Evolutionary conservation across 768 basidiomycete genomes (phyloP).

Genomic region (Rhodotorula sphaerocarpa): DNA sequence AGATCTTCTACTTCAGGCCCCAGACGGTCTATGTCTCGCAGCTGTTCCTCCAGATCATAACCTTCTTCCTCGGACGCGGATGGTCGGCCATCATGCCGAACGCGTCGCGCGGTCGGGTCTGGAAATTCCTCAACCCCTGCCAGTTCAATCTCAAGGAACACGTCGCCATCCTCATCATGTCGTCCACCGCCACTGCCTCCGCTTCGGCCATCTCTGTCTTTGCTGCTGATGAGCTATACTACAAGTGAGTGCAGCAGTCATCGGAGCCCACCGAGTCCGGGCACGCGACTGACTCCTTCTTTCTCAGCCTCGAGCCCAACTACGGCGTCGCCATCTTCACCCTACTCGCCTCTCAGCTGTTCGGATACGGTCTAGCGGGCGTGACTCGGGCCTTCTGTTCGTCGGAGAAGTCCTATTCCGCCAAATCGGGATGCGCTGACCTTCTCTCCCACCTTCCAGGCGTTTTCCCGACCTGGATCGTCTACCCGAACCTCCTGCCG

Average conservation of each 20-base stretch:
- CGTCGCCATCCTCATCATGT: constrained; percentile 23
- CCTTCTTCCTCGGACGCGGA: constrained; percentile 39
- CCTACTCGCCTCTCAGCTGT: constrained; percentile 39
- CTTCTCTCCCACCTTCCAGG: constrained; percentile 2
- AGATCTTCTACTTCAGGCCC: constrained; percentile 47
- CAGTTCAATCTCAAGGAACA: constrained; percentile 43
- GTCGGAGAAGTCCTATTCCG: too few species aligned
- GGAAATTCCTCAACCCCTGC: constrained; percentile 41
- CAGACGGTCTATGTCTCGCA: constrained; percentile 40
- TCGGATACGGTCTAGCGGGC: constrained; percentile 34
- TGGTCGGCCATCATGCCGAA: constrained; percentile 32
- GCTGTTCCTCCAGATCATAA: constrained; percentile 42
- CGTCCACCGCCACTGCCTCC: constrained; percentile 28
- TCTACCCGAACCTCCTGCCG: constrained; percentile 30
- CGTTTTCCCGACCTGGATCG: constrained; percentile 38
- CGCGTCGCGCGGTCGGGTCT: constrained; percentile 36
- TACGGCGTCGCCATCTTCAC: constrained; percentile 42
- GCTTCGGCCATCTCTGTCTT: constrained; percentile 32
- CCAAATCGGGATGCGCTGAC: too few species aligned
- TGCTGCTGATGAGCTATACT: constrained; percentile 27
- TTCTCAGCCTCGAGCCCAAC: constrained; percentile 40
- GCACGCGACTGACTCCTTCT: too few species aligned
- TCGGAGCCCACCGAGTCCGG: background rate
- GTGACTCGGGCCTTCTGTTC: background rate
- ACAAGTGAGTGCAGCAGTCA: too few species aligned